phyloP scores from a whole-genome alignment of 305 asterid genomes.

The Solanum chacoense region DNA sequence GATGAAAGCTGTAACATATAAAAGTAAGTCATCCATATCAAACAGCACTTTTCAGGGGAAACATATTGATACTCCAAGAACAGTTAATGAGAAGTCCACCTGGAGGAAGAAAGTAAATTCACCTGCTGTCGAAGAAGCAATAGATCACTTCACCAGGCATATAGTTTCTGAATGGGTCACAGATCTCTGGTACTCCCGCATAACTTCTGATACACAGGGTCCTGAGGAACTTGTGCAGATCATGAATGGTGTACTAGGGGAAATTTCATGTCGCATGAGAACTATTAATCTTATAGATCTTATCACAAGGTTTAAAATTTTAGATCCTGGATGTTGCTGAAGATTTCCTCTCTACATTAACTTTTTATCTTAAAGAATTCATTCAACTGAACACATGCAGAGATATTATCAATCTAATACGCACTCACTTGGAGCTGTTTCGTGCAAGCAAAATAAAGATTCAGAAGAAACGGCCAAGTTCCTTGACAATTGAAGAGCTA shows the following conservation, averaged over 20 bases:
- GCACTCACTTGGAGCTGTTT: conserved; percentile 70
- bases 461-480: conserved; percentile 39
- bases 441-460: conserved; percentile 59
- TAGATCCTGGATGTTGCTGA: conserved; percentile 13
- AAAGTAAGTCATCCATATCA: conserved; percentile 39
- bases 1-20: conserved; percentile 71
- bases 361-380: conserved; percentile 7
- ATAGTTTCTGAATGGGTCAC: conserved; percentile 97
- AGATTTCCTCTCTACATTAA: conserved; percentile 9
- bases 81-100: conserved; percentile 37
- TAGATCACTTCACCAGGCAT: conserved; percentile 75
- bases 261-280: conserved; percentile 72
- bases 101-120: conserved; percentile 94
- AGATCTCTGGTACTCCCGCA: conserved; percentile 84
- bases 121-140: conserved; percentile 81
- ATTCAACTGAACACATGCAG: conserved; percentile 35
- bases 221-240: conserved; percentile 88
- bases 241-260: conserved; percentile 79
- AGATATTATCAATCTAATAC: conserved; percentile 54
- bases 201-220: conserved; percentile 82
- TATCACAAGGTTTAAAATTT: conserved; percentile 53
- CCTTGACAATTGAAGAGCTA: conserved; percentile 53
- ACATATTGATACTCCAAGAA: conserved; percentile 26
- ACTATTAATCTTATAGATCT: conserved; percentile 80
- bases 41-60: conserved; percentile 24